Conservation (phyloP, 148 eudicot species). For the Nyssa sinensis region DNA sequence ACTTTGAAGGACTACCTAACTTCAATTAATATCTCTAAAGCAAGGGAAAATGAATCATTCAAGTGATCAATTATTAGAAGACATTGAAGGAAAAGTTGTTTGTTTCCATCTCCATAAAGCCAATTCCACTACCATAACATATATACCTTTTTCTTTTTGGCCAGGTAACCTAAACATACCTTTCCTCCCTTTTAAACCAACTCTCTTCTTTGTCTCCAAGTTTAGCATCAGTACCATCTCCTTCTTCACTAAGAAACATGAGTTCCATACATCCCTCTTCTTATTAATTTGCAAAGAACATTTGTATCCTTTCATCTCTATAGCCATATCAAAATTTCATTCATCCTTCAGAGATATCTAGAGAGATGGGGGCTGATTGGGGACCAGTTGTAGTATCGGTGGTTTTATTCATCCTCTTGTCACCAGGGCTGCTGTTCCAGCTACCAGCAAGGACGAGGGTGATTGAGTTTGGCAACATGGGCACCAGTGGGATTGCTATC, state of each 20-base stretch:
- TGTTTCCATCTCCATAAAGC: too few relatives aligned
- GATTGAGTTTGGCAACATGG: conserved; percentile 60
- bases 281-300: not conserved
- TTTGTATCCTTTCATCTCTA: not conserved
- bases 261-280: not conserved
- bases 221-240: conserved; percentile 21
- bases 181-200: conserved; percentile 27
- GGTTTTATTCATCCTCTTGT: conserved; percentile 50
- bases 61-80: too few relatives aligned
- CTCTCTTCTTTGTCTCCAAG: conserved; percentile 17
- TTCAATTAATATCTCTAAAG: too few relatives aligned
- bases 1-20: too few relatives aligned
- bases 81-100: too few relatives aligned
- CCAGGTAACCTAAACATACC: too few relatives aligned
- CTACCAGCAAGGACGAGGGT: conserved; percentile 57
- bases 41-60: too few relatives aligned
- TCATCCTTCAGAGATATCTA: not conserved
- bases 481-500: conserved; percentile 57
- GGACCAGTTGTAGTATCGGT: conserved; percentile 67
- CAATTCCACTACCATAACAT: too few relatives aligned
- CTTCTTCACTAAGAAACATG: conserved; percentile 21
- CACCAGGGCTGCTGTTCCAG: conserved; percentile 63
- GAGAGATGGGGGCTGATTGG: conserved; percentile 42
- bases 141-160: too few relatives aligned
- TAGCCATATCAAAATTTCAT: not conserved